These are phyloP conservation scores for Russula lepida DNA, from an alignment of 768 basidiomycete species.

Conservation along the genomic window DNA sequence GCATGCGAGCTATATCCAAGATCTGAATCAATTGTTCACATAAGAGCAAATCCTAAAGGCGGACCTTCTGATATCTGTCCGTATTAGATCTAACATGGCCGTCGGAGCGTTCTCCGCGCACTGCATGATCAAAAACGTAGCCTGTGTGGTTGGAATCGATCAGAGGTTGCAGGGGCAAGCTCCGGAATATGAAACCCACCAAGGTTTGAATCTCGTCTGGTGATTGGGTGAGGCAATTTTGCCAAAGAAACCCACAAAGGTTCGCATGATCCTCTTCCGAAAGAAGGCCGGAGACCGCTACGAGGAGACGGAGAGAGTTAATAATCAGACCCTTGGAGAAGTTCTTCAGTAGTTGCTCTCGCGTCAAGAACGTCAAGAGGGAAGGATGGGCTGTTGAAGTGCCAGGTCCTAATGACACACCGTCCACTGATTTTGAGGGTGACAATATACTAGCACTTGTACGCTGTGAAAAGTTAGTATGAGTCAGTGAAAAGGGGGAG, in stretches of 20 bases:
- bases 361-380: slow-evolving; percentile 9
- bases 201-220: slow-evolving; percentile 38
- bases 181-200: slow-evolving; percentile 32
- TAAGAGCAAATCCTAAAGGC: background rate
- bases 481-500: background rate
- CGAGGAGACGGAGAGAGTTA: slow-evolving; percentile 49
- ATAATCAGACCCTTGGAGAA: slow-evolving; percentile 20
- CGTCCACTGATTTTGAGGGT: background rate
- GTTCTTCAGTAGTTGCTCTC: slow-evolving; percentile 2
- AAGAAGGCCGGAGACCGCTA: slow-evolving; percentile 50
- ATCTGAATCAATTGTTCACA: background rate
- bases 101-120: slow-evolving; percentile 7
- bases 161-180: background rate
- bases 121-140: slow-evolving; percentile 29
- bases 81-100: background rate
- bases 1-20: slow-evolving; percentile 37
- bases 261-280: slow-evolving; percentile 40
- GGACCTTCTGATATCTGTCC: slow-evolving; percentile 15
- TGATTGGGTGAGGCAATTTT: slow-evolving; percentile 35
- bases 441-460: background rate
- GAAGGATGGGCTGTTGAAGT: slow-evolving; percentile 14
- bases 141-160: background rate
- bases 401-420: background rate
- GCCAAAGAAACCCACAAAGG: slow-evolving; percentile 53
- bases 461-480: slow-evolving; percentile 9